phyloP scores from a whole-genome alignment of 345 rosid species.

The Anacardium occidentale region DNA sequence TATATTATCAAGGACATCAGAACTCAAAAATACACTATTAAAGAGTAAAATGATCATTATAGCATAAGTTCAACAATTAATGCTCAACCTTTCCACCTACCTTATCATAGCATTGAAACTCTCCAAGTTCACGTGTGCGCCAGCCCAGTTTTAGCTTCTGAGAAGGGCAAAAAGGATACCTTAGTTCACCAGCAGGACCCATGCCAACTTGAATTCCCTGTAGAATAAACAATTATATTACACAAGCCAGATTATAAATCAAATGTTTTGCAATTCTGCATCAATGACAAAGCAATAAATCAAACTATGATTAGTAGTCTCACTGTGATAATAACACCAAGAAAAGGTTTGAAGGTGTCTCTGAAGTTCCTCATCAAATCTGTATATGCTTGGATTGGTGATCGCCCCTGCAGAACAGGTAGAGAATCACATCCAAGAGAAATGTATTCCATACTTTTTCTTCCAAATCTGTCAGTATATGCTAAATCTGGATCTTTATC shows the following conservation, averaged over 20 bases:
- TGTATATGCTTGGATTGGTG: slow-evolving; percentile 53
- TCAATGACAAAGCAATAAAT: neutral
- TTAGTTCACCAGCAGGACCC: slow-evolving; percentile 62
- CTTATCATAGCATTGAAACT: slow-evolving; percentile 63
- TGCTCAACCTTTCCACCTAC: slow-evolving; percentile 22
- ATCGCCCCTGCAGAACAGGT: slow-evolving; percentile 49
- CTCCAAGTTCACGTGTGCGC: slow-evolving; percentile 44
- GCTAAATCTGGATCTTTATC: slow-evolving; percentile 47
- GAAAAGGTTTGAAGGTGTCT: slow-evolving; percentile 42
- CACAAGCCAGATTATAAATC: neutral
- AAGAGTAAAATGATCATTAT: neutral
- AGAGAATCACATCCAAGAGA: slow-evolving; percentile 57
- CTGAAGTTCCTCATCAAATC: slow-evolving; percentile 58
- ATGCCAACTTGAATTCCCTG: slow-evolving; percentile 59
- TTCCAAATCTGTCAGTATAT: slow-evolving; percentile 48
- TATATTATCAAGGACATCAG: neutral
- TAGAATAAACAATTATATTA: neutral
- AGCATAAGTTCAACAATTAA: neutral
- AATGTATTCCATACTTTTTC: slow-evolving; percentile 48
- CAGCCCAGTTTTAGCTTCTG: slow-evolving; percentile 37
- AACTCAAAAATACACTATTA: neutral
- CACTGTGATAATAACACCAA: slow-evolving; percentile 46
- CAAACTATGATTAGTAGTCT: slow-evolving; percentile 8
- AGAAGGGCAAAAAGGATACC: slow-evolving; percentile 51
- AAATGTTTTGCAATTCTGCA: slow-evolving; percentile 3